Conservation (phyloP, 2,329 filamentous ascomycete genomes). For the Ceratocystis diversiconidia region DNA sequence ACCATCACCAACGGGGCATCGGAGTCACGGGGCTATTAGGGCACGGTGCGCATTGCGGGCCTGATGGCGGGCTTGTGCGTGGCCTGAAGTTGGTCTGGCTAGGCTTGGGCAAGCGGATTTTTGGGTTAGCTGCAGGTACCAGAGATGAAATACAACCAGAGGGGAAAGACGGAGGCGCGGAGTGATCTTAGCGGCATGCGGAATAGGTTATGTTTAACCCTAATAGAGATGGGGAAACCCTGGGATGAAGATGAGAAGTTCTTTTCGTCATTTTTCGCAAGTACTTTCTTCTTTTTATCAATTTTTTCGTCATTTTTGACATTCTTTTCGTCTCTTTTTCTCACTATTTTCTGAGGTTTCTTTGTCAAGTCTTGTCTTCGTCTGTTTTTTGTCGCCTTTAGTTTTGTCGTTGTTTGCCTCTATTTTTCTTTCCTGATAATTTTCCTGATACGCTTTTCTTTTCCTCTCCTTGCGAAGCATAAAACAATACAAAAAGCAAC, state of each 20-base stretch:
- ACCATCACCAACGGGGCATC: background rate
- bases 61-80: no score
- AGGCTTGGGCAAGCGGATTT: no score
- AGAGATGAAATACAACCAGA: no score
- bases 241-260: background rate
- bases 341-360: no score
- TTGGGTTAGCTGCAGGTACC: no score
- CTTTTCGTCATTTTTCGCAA: background rate
- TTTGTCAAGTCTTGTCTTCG: no score
- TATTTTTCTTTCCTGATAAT: background rate
- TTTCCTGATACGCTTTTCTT: background rate
- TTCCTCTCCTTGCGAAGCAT: background rate
- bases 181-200: background rate
- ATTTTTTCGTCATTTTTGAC: background rate
- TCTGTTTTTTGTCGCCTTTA: no score
- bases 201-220: background rate
- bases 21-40: no score
- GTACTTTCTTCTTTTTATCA: background rate
- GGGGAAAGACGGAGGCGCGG: background rate
- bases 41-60: background rate
- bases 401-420: no score
- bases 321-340: background rate
- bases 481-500: no score
- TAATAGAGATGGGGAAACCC: background rate
- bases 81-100: no score